Evolutionary conservation across 2,329 filamentous ascomycete species (phyloP), one percentile per base, ranked within the genome.

Genomic region (Nakataea oryzae): DNA sequence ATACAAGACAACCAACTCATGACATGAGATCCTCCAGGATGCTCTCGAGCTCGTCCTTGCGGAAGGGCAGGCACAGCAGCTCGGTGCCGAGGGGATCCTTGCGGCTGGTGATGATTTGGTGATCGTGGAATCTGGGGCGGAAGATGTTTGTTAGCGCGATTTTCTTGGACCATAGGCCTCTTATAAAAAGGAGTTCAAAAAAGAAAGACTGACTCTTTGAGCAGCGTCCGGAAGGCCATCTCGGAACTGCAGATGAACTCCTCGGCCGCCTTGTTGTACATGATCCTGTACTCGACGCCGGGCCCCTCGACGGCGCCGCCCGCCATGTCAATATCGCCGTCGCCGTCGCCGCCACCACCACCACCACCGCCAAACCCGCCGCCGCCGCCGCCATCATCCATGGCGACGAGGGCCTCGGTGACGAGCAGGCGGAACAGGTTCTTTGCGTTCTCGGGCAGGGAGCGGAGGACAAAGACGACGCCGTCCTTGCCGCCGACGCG

Each of bases 241-340:
- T 97, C 95, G 64, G 90, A 96, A 68, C 90, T 95, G 73, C 93
- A 97, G 59, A 99, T 95, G 73, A 99, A 97, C 71, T 96, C 92
- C 75, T 97, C 93, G 6, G 93, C 89, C 2, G 95, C 93, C 77
- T 96, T 97, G 72, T 96, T 92, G 71, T 97, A 99, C 66, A 99
- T 74, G 68, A 91, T 87, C 27, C 91, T 82, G 72, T 97, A 97
- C 75, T 97, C 93, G 21, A 99, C 86, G 0, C 90, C 92, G 2
- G 85, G 80, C 41, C 83, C 81, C 63, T 86, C 85, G 21, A 78
- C 78, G 27, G 54, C 54, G 17, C 58, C 58, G 17, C 58, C 58
- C 58, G 14, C 14, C 34, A 50, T n/a, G 12, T 59, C 58, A 11
- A 50, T 21, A 8, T 50, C 41, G 1, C 41, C 41, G 11, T 50